A percentile compares a stretch with the other conserved stretches of the same genome.
Evolutionary conservation across 192 early-diverging fungal species (phyloP).

Genomic region (Mortierella alpina): DNA sequence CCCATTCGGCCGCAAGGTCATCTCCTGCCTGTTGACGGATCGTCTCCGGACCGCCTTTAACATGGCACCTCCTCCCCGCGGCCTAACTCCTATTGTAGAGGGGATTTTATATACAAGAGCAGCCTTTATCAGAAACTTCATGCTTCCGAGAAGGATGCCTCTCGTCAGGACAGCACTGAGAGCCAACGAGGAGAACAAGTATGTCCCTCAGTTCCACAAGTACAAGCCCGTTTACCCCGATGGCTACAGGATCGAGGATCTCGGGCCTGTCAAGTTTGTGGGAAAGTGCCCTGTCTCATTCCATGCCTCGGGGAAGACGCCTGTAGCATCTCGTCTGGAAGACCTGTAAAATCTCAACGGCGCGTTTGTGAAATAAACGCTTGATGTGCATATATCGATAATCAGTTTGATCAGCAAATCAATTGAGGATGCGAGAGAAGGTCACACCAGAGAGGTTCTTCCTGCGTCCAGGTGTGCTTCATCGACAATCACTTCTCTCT

Average conservation of each 20-base stretch:
- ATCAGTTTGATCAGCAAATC: conserved; percentile 1
- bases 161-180: conserved; percentile 39
- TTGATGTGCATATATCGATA: too few species aligned
- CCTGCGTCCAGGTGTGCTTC: too few species aligned
- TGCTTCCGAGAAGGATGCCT: conserved; percentile 42
- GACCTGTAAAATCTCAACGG: background rate
- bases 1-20: conserved; percentile 2
- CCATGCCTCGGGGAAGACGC: conserved; percentile 17
- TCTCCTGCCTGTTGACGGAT: conserved; percentile 6
- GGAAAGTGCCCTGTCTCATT: conserved; percentile 49
- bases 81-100: conserved; percentile 6
- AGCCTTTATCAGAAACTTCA: conserved; percentile 48
- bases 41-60: conserved; percentile 26
- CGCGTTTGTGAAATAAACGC: background rate
- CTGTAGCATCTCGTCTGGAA: background rate
- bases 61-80: conserved; percentile 4
- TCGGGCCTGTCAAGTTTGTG: conserved; percentile 54
- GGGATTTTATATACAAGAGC: conserved; percentile 22
- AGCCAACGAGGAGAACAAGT: conserved; percentile 32
- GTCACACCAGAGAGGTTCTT: too few species aligned
- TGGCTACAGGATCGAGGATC: conserved; percentile 53
- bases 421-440: background rate
- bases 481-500: background rate
- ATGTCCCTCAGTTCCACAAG: conserved; percentile 49
- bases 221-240: conserved; percentile 44